phyloP scores from a whole-genome alignment of 192 early-diverging fungal species.

The Kickxella alabastrina region DNA sequence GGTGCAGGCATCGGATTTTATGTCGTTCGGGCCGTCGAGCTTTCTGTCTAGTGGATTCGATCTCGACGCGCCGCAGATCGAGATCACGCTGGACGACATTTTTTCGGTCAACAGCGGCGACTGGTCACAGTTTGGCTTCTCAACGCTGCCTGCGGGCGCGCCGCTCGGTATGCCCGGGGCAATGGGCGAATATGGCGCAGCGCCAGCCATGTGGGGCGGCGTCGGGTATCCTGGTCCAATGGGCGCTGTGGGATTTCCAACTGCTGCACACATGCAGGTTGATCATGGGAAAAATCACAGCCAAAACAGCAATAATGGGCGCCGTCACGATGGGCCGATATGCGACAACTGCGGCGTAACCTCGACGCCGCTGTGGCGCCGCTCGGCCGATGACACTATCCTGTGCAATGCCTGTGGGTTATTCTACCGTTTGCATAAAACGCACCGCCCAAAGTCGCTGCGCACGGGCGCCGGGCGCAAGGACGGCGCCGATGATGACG shows the following conservation, averaged over 20 bases:
- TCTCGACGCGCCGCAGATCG: slow-evolving; percentile 51
- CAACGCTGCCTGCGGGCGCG: slow-evolving; percentile 19
- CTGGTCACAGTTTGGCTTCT: slow-evolving; percentile 48
- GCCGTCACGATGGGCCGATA: slow-evolving; percentile 43
- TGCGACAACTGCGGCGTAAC: slow-evolving; percentile 78
- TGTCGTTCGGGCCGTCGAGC: slow-evolving; percentile 52
- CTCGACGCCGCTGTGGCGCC: slow-evolving; percentile 90
- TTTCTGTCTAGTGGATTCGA: slow-evolving; percentile 50
- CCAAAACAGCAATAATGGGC: too few species aligned
- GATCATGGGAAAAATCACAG: too few species aligned
- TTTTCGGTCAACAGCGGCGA: slow-evolving; percentile 45
- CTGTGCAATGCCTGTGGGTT: slow-evolving; percentile 98
- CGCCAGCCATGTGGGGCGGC: slow-evolving; percentile 39
- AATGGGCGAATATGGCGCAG: slow-evolving; percentile 31
- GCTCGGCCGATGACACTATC: slow-evolving; percentile 77
- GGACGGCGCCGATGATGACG: slow-evolving; percentile 39
- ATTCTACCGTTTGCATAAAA: slow-evolving; percentile 90
- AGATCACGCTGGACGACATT: slow-evolving; percentile 53
- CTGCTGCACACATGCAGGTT: slow-evolving; percentile 10
- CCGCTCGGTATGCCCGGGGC: slow-evolving; percentile 25
- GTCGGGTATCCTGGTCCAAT: slow-evolving; percentile 31
- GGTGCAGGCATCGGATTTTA: slow-evolving; percentile 47
- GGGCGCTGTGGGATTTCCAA: not conserved
- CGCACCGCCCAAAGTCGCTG: slow-evolving; percentile 79
- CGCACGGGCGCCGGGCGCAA: slow-evolving; percentile 68